Conservation (phyloP, 148 eudicot genomes). For the Amaranthus hypochondriacus region DNA sequence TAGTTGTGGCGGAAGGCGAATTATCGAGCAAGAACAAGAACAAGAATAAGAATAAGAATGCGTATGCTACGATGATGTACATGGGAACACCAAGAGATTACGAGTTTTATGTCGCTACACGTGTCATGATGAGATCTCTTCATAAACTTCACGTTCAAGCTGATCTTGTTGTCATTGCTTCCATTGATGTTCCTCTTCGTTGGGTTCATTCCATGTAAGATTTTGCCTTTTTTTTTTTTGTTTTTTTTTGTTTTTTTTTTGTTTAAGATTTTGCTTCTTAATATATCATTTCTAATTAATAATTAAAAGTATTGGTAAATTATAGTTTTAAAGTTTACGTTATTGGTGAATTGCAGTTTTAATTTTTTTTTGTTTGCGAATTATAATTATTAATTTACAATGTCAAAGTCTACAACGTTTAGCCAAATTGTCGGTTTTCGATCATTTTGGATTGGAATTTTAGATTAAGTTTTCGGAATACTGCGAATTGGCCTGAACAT, state of each 20-base stretch:
- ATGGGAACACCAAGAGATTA: constrained; percentile 98
- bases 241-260: background rate
- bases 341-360: too few relatives aligned
- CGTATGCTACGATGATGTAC: constrained; percentile 97
- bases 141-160: constrained; percentile 53
- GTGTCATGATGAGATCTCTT: constrained; percentile 84
- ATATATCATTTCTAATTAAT: too few relatives aligned
- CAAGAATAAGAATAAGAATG: constrained; percentile 38
- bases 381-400: too few relatives aligned
- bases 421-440: too few relatives aligned
- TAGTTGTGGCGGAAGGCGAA: background rate
- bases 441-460: too few relatives aligned
- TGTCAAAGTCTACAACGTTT: too few relatives aligned
- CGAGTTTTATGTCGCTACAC: constrained; percentile 85
- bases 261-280: background rate
- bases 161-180: constrained; percentile 95
- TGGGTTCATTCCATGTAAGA: constrained; percentile 82
- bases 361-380: too few relatives aligned
- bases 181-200: constrained; percentile 70
- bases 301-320: too few relatives aligned
- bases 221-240: background rate
- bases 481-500: too few relatives aligned
- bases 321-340: too few relatives aligned
- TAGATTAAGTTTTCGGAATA: too few relatives aligned
- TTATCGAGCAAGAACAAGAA: background rate